Base-by-base conservation (phyloP, 352 stramenopile species). In the Pythium vanterpoolii region DNA sequence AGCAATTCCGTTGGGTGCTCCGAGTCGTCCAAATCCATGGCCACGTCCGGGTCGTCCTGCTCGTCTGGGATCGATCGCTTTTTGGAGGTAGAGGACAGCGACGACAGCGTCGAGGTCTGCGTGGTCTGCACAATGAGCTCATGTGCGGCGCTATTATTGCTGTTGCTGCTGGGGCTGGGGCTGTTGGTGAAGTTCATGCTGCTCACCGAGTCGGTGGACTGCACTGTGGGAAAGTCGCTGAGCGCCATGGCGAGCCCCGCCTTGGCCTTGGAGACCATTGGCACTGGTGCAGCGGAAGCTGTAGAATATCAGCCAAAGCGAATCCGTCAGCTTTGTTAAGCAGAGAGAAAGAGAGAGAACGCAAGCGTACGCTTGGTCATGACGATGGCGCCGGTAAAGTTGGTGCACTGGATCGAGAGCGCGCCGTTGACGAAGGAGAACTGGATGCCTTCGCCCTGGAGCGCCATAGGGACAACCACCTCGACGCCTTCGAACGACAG, bases 401-500 rank as follows among this genome's bases (percentile, higher is more conserved):
- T 73, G 56, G 55, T 58, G 67, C 84, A 94, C 46, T 79, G 76
- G 63, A 94, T 90, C 43, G 73, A 73, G 28, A 94, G 73, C 45
- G 67, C 54, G 11, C 84, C 84, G 9, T 71, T 62, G 7, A 55
- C 51, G 59, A 94, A 91, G 19, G 73, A 58, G 51, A 94, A 94
- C 52, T 76, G 71, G 42, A 94, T 75, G 45, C 79, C 80, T 16
- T 79, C 76, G 45, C 79, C 80, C 18, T 79, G 56, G 14, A 91
- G 66, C 51, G 71, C 64, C 36, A 66, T 64, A 0, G 82, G 84
- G 23, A 94, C 74, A 53, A 90, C 77, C 43, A 94, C 84, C 46
- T 89, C 69, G 23, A 94, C 77, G 34, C 79, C 83, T 73, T 93
- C 83, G 64, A 74, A 93, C 61, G 77, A 89, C 31, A 93, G 57